Base-by-base conservation (phyloP, 257 asterid genomes). In the Hygrophila difformis region DNA sequence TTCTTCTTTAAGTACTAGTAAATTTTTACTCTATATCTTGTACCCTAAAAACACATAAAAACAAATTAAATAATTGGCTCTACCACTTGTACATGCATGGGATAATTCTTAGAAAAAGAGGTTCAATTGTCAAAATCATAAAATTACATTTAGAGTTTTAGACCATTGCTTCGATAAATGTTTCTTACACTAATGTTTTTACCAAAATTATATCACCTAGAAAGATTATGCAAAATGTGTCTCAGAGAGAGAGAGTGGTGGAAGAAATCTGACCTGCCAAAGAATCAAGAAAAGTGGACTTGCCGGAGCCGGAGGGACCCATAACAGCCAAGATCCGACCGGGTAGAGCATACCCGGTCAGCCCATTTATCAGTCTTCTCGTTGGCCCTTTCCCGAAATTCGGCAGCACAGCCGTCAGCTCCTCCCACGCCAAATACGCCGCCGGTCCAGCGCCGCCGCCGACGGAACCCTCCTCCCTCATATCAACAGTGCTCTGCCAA, bases 301-400 rank as follows among this genome's bases (percentile, higher is more conserved):
- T 81, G 36, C 93, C 93, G 18, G 88, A 75, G n/a, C 93, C 88
- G 47, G 93, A 81, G 70, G 93, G 93, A 64, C 93, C 93, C 88
- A 82, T 82, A 38, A 78, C 73, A 38, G 89, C 89, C 88, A 82
- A 70, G 63, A 75, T 82, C 66, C 88, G 66, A 55, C 82, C 85
- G 18, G 93, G 93, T 41, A 67, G 69, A 31, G 93, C 93, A 63
- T 60, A 78, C 15, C 89, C 93, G 56, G 60, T 72, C 35, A 78
- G 47, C 13, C 78, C 82, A 47, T 70, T 67, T 19, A 82, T 71
- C 75, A 82, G 51, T 53, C 65, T 78, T 64, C 64, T 82, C 1
- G 81, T 70, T 0, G 78, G 67, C 38, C 85, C 85, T 5, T 72
- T 68, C 1, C 93, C 85, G 20, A 75, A 75, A 50, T 73, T 82